Percentiles rank a stretch among this genome's conserved stretches.
These are phyloP conservation scores for Physcia stellaris DNA, from an alignment of 495 filamentous ascomycete species.

Conservation along the genomic window DNA sequence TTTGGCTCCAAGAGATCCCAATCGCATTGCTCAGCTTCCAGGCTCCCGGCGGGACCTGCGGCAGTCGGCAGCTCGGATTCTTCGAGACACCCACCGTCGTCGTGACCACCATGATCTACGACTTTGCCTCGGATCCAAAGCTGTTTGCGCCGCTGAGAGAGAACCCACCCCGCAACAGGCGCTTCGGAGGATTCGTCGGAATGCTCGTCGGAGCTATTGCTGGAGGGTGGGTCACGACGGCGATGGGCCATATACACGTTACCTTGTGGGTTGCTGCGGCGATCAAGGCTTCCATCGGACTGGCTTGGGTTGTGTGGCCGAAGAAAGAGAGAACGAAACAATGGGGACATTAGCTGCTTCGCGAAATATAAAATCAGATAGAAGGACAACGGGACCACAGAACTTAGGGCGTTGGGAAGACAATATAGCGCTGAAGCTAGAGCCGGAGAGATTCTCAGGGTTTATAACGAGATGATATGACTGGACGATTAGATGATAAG, in stretches of 20 bases:
- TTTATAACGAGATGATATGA: too few relatives aligned
- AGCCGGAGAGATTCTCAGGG: too few relatives aligned
- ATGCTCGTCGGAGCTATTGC: constrained; percentile 46
- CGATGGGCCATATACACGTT: constrained; percentile 26
- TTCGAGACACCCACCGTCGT: constrained; percentile 60
- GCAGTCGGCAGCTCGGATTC: constrained; percentile 45
- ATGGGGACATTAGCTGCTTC: too few relatives aligned
- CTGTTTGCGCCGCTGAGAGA: constrained; percentile 28
- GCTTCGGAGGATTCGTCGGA: constrained; percentile 43
- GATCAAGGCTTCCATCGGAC: constrained; percentile 34
- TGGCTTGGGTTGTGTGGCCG: constrained; percentile 29
- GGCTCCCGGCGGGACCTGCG: constrained; percentile 52
- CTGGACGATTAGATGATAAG: too few relatives aligned
- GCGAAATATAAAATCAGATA: too few relatives aligned
- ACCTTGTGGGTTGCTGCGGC: constrained; percentile 44
- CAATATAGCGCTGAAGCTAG: too few relatives aligned
- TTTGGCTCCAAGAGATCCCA: constrained; percentile 36
- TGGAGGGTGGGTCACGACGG: constrained; percentile 45
- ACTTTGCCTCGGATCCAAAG: constrained; percentile 48
- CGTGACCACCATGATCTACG: constrained; percentile 55
- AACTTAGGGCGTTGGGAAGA: too few relatives aligned
- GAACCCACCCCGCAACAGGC: constrained; percentile 51
- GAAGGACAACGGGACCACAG: too few relatives aligned
- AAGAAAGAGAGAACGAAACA: too few relatives aligned
- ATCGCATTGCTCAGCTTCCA: constrained; percentile 57